Evolutionary conservation across 2,329 filamentous ascomycete genomes (phyloP).

Genomic region (Emydomyces testavorans): DNA sequence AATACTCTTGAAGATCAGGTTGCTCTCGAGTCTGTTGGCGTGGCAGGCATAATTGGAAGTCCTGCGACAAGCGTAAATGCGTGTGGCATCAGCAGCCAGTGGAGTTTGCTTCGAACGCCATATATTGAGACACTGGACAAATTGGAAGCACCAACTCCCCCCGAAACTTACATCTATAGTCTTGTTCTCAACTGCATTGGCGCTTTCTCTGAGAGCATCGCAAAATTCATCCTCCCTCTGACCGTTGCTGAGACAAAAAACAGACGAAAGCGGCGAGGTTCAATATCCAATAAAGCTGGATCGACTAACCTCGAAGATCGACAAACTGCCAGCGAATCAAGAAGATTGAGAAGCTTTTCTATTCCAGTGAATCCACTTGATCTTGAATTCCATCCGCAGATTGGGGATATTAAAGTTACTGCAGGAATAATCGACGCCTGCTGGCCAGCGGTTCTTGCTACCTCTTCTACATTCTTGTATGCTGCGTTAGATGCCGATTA

Average conservation of each 20-base stretch:
- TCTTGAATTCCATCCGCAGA: conserved; percentile 59
- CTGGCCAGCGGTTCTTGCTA: conserved; percentile 90
- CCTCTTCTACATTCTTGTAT: conserved; percentile 89
- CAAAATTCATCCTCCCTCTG: conserved; percentile 82
- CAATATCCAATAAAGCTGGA: conserved; percentile 26
- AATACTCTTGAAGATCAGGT: conserved; percentile 62
- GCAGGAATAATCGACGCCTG: conserved; percentile 78
- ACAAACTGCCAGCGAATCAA: conserved; percentile 17
- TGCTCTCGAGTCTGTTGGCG: conserved; percentile 77
- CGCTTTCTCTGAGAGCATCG: conserved; percentile 79
- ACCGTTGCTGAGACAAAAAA: conserved; percentile 63
- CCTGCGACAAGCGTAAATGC: conserved; percentile 56
- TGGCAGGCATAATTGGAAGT: conserved; percentile 74
- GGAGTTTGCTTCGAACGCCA: conserved; percentile 75
- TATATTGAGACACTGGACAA: conserved; percentile 95
- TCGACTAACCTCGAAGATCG: conserved; percentile 25
- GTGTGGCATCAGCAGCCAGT: conserved; percentile 73
- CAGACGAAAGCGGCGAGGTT: conserved; percentile 37
- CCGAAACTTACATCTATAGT: conserved; percentile 89
- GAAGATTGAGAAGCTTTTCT: conserved; percentile 22
- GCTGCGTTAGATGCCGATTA: conserved; percentile 85
- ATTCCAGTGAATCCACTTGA: conserved; percentile 69
- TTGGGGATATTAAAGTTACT: conserved; percentile 60
- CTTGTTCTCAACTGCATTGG: conserved; percentile 81
- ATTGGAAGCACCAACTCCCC: conserved; percentile 65